These are phyloP conservation scores for Chaetomium cochliodes DNA, from an alignment of 495 filamentous ascomycete genomes.

Conservation along the genomic window DNA sequence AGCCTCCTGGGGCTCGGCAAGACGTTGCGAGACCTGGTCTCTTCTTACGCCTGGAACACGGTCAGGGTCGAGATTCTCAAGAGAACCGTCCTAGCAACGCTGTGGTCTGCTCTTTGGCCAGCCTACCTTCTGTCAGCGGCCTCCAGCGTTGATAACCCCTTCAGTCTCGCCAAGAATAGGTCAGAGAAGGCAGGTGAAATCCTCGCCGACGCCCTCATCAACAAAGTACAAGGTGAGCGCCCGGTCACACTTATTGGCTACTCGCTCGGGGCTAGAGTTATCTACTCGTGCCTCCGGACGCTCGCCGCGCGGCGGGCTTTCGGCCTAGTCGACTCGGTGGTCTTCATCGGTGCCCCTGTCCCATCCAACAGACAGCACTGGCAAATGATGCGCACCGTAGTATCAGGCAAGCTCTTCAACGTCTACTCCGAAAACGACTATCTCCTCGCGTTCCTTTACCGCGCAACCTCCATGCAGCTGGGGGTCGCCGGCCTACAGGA, in stretches of 20 bases:
- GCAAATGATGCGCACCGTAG: conserved; percentile 67
- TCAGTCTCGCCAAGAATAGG: conserved; percentile 69
- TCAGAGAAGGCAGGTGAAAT: conserved; percentile 81
- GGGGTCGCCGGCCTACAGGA: conserved; percentile 73
- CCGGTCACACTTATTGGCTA: conserved; percentile 84
- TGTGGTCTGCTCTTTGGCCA: conserved; percentile 76
- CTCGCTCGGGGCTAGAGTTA: conserved; percentile 78
- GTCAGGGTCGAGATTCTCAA: conserved; percentile 71
- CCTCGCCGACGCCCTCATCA: conserved; percentile 80
- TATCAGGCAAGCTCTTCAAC: conserved; percentile 71
- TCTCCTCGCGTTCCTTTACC: conserved; percentile 74
- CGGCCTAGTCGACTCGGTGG: conserved; percentile 74
- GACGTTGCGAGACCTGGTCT: conserved; percentile 63
- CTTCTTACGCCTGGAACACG: conserved; percentile 67
- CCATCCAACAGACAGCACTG: conserved; percentile 65
- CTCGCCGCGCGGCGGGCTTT: conserved; percentile 72
- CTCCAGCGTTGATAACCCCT: conserved; percentile 77
- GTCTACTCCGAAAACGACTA: conserved; percentile 77
- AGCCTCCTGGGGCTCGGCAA: conserved; percentile 73
- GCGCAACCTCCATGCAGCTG: conserved; percentile 70
- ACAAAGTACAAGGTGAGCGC: conserved; percentile 78
- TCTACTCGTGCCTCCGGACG: conserved; percentile 69
- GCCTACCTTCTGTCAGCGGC: conserved; percentile 65
- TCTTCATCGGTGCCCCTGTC: conserved; percentile 77
- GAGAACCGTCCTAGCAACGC: conserved; percentile 68